Percentiles rank a stretch among this genome's conserved stretches.
Conservation (phyloP, 2,329 filamentous ascomycete genomes). For the Chalaropsis ovoidea region DNA sequence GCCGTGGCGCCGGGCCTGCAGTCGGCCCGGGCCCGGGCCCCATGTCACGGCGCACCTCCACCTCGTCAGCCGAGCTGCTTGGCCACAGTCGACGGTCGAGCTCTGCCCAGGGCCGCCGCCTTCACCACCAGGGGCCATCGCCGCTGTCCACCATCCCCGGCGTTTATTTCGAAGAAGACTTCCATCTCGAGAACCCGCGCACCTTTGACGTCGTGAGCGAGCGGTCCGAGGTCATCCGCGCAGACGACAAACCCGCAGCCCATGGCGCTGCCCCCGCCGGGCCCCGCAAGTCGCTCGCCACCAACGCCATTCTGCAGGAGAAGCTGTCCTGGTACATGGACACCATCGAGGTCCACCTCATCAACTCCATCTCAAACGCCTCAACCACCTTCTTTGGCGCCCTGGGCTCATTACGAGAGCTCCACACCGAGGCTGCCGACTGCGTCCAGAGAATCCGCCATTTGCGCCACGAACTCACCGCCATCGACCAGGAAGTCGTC, state of each 20-base stretch:
- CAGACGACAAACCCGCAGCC: constrained; percentile 45
- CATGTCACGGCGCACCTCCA: constrained; percentile 35
- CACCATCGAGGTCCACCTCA: constrained; percentile 92
- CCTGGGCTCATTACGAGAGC: constrained; percentile 75
- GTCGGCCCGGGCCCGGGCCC: neutral
- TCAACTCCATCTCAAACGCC: constrained; percentile 89
- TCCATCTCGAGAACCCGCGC: constrained; percentile 88
- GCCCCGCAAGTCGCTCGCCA: constrained; percentile 78
- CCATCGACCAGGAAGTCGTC: constrained; percentile 78
- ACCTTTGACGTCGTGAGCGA: constrained; percentile 97
- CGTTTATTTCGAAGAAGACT: constrained; percentile 91
- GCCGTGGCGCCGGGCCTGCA: constrained; percentile 30
- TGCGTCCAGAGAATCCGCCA: constrained; percentile 80
- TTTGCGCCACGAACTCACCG: constrained; percentile 66
- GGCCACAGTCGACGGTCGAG: constrained; percentile 20
- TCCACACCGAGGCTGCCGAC: constrained; percentile 84
- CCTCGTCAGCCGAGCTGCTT: constrained; percentile 34
- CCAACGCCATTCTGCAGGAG: constrained; percentile 93
- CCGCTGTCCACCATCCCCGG: constrained; percentile 83
- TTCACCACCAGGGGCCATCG: constrained; percentile 60
- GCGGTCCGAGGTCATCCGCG: constrained; percentile 83
- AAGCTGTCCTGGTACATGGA: constrained; percentile 99
- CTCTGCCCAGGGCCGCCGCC: constrained; percentile 34
- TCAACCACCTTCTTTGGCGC: constrained; percentile 96
- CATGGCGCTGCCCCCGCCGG: constrained; percentile 42